These are phyloP conservation scores for Nakaseomyces uthaithaninus DNA, from an alignment of 1,139 yeast species.

Conservation along the genomic window DNA sequence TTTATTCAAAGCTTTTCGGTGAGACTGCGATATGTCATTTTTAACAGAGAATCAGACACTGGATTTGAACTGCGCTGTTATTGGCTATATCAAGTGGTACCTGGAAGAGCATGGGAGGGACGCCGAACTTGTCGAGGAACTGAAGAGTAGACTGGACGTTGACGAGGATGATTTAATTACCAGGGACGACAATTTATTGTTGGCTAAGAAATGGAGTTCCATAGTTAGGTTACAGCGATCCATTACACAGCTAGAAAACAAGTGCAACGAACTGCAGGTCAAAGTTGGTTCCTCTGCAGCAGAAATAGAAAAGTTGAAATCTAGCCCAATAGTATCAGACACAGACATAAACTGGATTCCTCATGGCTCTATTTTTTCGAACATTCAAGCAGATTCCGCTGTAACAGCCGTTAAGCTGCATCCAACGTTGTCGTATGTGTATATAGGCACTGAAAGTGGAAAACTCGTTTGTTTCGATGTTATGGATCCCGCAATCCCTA, in stretches of 20 bases:
- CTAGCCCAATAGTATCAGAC: conserved; percentile 20
- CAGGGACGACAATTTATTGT: conserved; percentile 30
- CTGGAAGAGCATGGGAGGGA: not conserved
- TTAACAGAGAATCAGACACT: not conserved
- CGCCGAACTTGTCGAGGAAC: not conserved
- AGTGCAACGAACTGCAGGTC: conserved; percentile 10
- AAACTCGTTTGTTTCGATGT: conserved; percentile 64
- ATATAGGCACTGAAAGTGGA: conserved; percentile 71
- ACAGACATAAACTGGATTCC: conserved; percentile 64
- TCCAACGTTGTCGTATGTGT: conserved; percentile 58
- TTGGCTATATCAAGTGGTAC: not conserved
- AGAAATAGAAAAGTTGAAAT: conserved; percentile 19
- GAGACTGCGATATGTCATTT: not conserved
- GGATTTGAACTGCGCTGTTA: not conserved
- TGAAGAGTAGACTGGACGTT: conserved; percentile 11
- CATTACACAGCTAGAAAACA: conserved; percentile 49
- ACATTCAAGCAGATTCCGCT: conserved; percentile 37
- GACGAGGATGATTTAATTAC: conserved; percentile 9
- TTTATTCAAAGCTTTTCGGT: too few relatives aligned
- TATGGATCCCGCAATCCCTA: conserved; percentile 59
- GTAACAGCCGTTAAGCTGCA: conserved; percentile 64
- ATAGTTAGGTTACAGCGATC: conserved; percentile 72
- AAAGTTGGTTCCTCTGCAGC: conserved; percentile 7
- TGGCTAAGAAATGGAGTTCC: conserved; percentile 86
- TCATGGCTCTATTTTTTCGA: conserved; percentile 17